Base-by-base conservation (phyloP, 441 rosid species). In the Hura crepitans region DNA sequence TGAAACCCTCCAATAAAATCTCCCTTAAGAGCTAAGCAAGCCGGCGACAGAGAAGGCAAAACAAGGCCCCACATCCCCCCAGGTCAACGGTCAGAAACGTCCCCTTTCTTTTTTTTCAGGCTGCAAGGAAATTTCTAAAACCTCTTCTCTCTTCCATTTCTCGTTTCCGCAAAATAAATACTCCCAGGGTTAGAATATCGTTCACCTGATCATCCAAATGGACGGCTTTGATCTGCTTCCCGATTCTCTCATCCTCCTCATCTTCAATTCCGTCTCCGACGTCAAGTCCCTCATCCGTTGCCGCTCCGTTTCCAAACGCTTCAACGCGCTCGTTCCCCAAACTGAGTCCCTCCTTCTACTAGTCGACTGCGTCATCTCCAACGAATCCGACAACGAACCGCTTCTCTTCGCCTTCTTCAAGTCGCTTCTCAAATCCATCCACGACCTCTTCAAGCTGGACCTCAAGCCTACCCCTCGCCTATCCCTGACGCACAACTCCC, bases 161-260 rank as follows among this genome's bases (percentile, higher is more conserved):
- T n/a, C n/a, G n/a, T n/a, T n/a, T n/a, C n/a, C n/a, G n/a, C n/a
- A n/a, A n/a, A n/a, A n/a, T n/a, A n/a, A n/a, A n/a, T n/a, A n/a
- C n/a, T n/a, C n/a, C n/a, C n/a, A n/a, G n/a, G n/a, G n/a, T n/a
- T n/a, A n/a, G n/a, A n/a, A n/a, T n/a, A n/a, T n/a, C n/a, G n/a
- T 37, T 30, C 37, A 25, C n/a, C 0, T 10, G 50, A 22, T 35
- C 2, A 35, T 31, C 4, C 8, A 55, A 35, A 73, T 73, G 77
- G 90, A 86, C 81, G 77, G 79, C 73, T 85, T 90, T 65, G 90
- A 88, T 85, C 84, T 77, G 65, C 81, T 87, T 42, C 91, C 91
- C 17, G 91, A 90, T 73, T 62, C 85, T 13, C 73, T 90, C 53
- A 76, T 90, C 74, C 77, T 86, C 65, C 81, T 76, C 58, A 76